Percentiles rank a stretch among this genome's conserved stretches.
These are phyloP conservation scores for Fusarium austroafricanum DNA, from an alignment of 2,329 filamentous ascomycete species.

Conservation along the genomic window DNA sequence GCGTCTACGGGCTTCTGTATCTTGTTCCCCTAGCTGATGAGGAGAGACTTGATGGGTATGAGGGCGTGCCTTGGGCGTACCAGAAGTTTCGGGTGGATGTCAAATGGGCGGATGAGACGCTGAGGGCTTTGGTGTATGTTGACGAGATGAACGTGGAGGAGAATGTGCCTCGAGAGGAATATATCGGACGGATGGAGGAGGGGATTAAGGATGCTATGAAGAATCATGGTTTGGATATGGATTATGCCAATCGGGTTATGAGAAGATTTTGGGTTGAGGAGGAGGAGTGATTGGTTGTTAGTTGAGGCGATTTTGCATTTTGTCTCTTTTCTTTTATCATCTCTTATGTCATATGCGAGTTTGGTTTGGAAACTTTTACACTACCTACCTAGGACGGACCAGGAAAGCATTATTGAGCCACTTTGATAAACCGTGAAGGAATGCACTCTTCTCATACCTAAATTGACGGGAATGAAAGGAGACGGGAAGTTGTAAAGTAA, in stretches of 20 bases:
- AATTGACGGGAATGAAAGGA: neutral
- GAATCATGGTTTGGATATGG: conserved; percentile 63
- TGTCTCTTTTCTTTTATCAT: neutral
- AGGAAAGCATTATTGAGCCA: neutral
- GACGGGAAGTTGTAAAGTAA: too few species aligned
- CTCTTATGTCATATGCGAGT: neutral
- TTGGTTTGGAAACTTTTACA: neutral
- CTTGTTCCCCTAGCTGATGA: conserved; percentile 63
- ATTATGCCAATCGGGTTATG: conserved; percentile 67
- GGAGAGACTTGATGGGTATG: conserved; percentile 63
- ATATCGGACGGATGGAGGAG: conserved; percentile 71
- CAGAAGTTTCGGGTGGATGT: conserved; percentile 60
- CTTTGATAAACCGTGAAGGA: neutral
- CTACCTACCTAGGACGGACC: too few species aligned
- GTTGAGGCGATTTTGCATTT: neutral
- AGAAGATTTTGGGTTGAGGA: conserved; percentile 56
- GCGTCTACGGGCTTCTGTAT: conserved; percentile 70
- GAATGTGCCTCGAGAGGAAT: conserved; percentile 64
- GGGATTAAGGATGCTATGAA: conserved; percentile 69
- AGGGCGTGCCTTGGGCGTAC: conserved; percentile 74
- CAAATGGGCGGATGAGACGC: conserved; percentile 43
- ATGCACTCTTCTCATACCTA: too few species aligned
- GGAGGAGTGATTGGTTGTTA: neutral
- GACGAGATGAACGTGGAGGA: conserved; percentile 57
- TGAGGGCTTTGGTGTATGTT: conserved; percentile 69